A percentile compares a stretch with the other conserved stretches of the same genome.
These are phyloP conservation scores for Fomitiporia mediterranea DNA, from an alignment of 1,284 basidiomycete genomes.

Conservation along the genomic window DNA sequence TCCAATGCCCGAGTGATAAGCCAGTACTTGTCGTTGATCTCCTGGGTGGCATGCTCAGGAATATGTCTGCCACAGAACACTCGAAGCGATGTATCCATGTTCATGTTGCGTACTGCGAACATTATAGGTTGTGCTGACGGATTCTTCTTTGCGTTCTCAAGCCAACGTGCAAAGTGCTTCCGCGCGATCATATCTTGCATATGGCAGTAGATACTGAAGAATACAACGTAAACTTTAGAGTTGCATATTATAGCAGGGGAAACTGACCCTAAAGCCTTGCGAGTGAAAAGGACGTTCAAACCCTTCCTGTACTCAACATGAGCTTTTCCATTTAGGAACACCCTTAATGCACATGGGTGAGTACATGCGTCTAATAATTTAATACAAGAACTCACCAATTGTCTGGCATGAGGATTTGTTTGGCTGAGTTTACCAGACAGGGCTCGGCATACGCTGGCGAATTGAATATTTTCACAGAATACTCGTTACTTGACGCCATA, in stretches of 20 bases:
- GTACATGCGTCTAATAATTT: background rate
- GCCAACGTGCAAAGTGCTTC: slow-evolving; percentile 72
- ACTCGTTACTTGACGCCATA: slow-evolving; percentile 90
- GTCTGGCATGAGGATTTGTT: slow-evolving; percentile 80
- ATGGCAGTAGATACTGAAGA: slow-evolving; percentile 73
- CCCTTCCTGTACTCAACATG: slow-evolving; percentile 95
- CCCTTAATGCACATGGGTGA: slow-evolving; percentile 50
- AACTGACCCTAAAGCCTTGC: slow-evolving; percentile 80
- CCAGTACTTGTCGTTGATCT: slow-evolving; percentile 96
- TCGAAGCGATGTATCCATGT: slow-evolving; percentile 96
- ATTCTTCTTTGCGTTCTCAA: slow-evolving; percentile 47
- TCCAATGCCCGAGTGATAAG: slow-evolving; percentile 91
- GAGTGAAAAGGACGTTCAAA: slow-evolving; percentile 91
- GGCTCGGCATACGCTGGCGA: slow-evolving; percentile 88
- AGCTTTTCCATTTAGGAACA: slow-evolving; percentile 91
- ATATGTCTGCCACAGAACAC: slow-evolving; percentile 96
- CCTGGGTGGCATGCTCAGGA: slow-evolving; percentile 68
- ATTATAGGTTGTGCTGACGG: slow-evolving; percentile 68
- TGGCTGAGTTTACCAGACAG: slow-evolving; percentile 91
- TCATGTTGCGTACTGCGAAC: slow-evolving; percentile 88
- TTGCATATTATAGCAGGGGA: slow-evolving; percentile 19
- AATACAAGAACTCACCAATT: slow-evolving; percentile 80
- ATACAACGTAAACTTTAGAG: too few species aligned
- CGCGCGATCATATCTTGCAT: slow-evolving; percentile 88
- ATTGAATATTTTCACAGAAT: slow-evolving; percentile 90